Conservation (phyloP, 805 yeast genomes). For the Clavispora carvajalis region DNA sequence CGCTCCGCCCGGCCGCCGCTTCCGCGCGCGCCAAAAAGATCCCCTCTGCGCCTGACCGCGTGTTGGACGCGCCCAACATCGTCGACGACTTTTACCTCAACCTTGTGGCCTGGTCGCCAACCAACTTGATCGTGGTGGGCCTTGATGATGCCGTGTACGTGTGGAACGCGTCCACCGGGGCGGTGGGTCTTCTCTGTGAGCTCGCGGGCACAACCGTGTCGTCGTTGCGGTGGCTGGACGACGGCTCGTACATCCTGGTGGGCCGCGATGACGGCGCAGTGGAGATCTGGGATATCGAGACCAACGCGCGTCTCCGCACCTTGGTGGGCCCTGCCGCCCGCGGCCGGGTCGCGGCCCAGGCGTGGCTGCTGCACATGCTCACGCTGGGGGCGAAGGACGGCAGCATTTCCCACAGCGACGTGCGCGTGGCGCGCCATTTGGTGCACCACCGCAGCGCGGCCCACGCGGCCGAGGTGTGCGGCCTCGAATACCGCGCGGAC, state of each 20-base stretch:
- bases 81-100: slow-evolving; percentile 90
- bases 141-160: slow-evolving; percentile 77
- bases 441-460: slow-evolving; percentile 44
- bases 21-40: slow-evolving; percentile 69
- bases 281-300: slow-evolving; percentile 92
- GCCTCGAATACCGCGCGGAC: slow-evolving; percentile 77
- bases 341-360: slow-evolving; percentile 74
- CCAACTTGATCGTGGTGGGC: slow-evolving; percentile 83
- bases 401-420: slow-evolving; percentile 81
- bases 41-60: slow-evolving; percentile 86
- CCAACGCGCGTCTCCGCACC: slow-evolving; percentile 67
- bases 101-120: slow-evolving; percentile 79
- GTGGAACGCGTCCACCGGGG: slow-evolving; percentile 86
- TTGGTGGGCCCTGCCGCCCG: slow-evolving; percentile 60
- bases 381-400: slow-evolving; percentile 90
- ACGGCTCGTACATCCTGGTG: slow-evolving; percentile 78
- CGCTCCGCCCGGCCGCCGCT: slow-evolving; percentile 46
- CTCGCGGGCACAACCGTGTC: slow-evolving; percentile 47
- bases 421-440: slow-evolving; percentile 74
- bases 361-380: slow-evolving; percentile 78
- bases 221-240: slow-evolving; percentile 86
- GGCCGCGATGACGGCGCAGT: slow-evolving; percentile 80
- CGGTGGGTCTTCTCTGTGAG: slow-evolving; percentile 65
- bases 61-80: slow-evolving; percentile 93
- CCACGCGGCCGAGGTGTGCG: slow-evolving; percentile 90